Conservation (phyloP, 164 flowering plant species). For the Macadamia tetraphylla region DNA sequence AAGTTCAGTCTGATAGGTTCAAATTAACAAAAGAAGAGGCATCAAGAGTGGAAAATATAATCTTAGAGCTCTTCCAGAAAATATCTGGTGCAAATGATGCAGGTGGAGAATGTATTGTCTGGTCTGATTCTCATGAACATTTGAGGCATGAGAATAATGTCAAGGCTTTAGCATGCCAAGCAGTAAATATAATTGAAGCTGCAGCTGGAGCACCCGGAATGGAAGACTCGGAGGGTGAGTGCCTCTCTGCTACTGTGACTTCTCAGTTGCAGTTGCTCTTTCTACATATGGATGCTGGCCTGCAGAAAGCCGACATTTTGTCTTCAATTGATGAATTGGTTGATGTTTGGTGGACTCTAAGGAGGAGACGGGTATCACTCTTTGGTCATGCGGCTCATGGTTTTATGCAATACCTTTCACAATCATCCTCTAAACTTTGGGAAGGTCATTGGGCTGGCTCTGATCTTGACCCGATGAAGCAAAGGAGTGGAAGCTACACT, state of each 20-base stretch:
- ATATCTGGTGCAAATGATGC: conserved; percentile 17
- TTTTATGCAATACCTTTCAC: conserved; percentile 66
- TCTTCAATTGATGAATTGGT: conserved; percentile 45
- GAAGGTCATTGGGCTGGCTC: conserved; percentile 31
- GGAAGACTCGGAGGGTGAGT: conserved; percentile 45
- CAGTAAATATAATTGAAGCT: conserved; percentile 59
- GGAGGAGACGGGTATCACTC: conserved; percentile 73
- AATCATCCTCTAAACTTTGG: conserved; percentile 44
- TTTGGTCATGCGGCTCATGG: conserved; percentile 91
- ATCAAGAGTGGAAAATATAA: conserved; percentile 36
- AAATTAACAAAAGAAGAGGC: conserved; percentile 63
- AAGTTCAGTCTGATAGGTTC: conserved; percentile 47
- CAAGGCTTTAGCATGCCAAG: conserved; percentile 46
- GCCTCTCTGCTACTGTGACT: conserved; percentile 39
- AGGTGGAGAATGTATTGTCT: conserved; percentile 20
- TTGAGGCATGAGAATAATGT: conserved; percentile 18
- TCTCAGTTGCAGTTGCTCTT: conserved; percentile 56
- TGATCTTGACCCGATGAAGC: conserved; percentile 38
- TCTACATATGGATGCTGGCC: conserved; percentile 25
- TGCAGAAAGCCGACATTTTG: conserved; percentile 29
- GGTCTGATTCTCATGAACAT: conserved; percentile 28
- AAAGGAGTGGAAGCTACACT: conserved; percentile 50
- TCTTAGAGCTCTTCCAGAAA: conserved; percentile 31
- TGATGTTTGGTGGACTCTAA: conserved; percentile 72
- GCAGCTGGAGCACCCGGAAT: conserved; percentile 71